Conservation (phyloP, 495 filamentous ascomycete species). For the Aspergillus panamensis region DNA sequence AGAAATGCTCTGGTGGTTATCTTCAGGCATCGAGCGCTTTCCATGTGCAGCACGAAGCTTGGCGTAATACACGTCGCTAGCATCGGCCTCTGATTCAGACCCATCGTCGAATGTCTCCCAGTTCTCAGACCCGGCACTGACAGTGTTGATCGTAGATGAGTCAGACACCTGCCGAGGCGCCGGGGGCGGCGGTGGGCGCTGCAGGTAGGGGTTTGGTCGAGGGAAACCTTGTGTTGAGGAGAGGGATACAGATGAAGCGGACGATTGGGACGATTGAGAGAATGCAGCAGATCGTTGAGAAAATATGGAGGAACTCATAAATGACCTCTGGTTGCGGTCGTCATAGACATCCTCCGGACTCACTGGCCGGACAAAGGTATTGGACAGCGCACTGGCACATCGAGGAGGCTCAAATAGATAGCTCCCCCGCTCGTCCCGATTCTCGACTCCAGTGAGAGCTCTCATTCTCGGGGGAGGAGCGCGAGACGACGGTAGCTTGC, state of each 20-base stretch:
- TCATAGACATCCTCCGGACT: conserved; percentile 83
- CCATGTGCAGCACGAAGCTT: conserved; percentile 64
- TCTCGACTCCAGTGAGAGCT: conserved; percentile 66
- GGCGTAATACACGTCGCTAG: conserved; percentile 71
- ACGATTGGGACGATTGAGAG: conserved; percentile 42
- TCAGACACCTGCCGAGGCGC: conserved; percentile 68
- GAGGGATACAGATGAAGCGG: conserved; percentile 37
- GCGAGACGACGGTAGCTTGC: conserved; percentile 59
- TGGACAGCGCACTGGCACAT: conserved; percentile 62
- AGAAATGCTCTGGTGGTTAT: conserved; percentile 48
- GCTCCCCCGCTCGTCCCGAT: conserved; percentile 57
- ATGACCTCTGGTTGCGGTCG: conserved; percentile 55
- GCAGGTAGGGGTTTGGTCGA: conserved; percentile 40
- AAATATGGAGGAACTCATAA: conserved; percentile 48
- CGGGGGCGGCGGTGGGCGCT: conserved; percentile 45
- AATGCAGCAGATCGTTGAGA: conserved; percentile 40
- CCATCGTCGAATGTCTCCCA: conserved; percentile 91
- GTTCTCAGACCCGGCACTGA: conserved; percentile 79
- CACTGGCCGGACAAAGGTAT: conserved; percentile 68
- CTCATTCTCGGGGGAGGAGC: conserved; percentile 89
- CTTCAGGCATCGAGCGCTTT: conserved; percentile 63
- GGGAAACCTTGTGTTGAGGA: conserved; percentile 40
- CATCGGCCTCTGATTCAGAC: conserved; percentile 69
- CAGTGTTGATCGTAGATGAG: conserved; percentile 59
- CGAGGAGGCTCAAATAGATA: conserved; percentile 60